Evolutionary conservation across 1,284 basidiomycete species (phyloP).

Genomic region (Fomitopsis betulina): DNA sequence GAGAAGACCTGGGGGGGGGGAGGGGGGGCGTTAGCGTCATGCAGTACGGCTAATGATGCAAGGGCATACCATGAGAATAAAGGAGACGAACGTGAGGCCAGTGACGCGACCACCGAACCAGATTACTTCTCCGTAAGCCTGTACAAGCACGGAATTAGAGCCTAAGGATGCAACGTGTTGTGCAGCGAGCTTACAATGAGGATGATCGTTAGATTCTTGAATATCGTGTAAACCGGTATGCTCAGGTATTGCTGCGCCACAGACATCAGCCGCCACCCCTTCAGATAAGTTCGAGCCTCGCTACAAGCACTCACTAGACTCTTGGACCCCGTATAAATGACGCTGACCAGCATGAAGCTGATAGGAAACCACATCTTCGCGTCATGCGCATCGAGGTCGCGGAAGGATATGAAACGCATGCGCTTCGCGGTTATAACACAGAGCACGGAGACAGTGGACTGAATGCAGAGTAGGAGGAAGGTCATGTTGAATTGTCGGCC

Average conservation of each 20-base stretch:
- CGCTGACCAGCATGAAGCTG: conserved; percentile 86
- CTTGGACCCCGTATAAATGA: conserved; percentile 98
- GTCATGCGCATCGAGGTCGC: conserved; percentile 81
- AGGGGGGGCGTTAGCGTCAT: neutral
- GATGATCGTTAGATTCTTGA: conserved; percentile 99
- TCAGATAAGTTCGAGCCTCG: neutral
- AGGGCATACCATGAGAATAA: conserved; percentile 81
- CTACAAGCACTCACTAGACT: conserved; percentile 68
- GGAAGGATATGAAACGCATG: conserved; percentile 83
- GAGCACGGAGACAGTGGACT: conserved; percentile 81
- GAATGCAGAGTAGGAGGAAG: conserved; percentile 90
- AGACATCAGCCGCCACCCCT: conserved; percentile 4
- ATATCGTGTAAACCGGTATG: conserved; percentile 96
- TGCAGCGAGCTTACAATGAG: conserved; percentile 66
- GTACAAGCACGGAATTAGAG: neutral
- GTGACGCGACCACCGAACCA: conserved; percentile 96
- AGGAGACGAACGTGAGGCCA: conserved; percentile 83
- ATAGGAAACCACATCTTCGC: conserved; percentile 95
- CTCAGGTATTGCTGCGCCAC: conserved; percentile 78
- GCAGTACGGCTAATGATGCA: conserved; percentile 3
- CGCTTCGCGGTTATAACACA: conserved; percentile 78
- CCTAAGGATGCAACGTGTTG: neutral
- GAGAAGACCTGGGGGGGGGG: conserved; percentile 68
- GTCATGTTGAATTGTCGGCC: conserved; percentile 96
- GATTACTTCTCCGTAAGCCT: conserved; percentile 96